Conservation (phyloP, 495 filamentous ascomycete genomes). For the Hypomontagnella monticulosa region DNA sequence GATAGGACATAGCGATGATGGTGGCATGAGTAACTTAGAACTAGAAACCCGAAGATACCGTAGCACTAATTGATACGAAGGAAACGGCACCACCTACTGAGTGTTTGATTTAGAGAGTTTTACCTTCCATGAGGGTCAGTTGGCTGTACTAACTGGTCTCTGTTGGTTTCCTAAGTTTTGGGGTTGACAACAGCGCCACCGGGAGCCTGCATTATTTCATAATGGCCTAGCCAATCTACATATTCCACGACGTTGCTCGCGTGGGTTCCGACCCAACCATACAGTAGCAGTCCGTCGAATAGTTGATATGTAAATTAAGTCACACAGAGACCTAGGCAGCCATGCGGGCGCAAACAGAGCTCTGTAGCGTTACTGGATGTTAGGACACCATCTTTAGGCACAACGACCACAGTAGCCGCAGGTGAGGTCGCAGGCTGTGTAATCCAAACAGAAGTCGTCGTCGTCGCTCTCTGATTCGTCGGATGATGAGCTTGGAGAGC, state of each 20-base stretch:
- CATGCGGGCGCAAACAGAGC: conserved; percentile 9
- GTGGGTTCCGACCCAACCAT: neutral
- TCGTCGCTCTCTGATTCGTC: conserved; percentile 38
- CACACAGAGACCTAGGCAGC: conserved; percentile 9
- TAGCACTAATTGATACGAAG: too few species aligned
- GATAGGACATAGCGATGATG: conserved; percentile 16
- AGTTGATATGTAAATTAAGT: neutral
- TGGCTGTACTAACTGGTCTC: too few species aligned
- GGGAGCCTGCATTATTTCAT: conserved; percentile 19
- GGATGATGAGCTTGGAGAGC: conserved; percentile 14
- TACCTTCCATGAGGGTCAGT: too few species aligned
- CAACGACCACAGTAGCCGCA: conserved; percentile 58
- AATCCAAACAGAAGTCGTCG: conserved; percentile 50
- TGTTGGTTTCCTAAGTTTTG: neutral
- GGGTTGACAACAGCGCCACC: neutral
- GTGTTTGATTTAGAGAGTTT: too few species aligned
- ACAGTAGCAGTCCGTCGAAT: neutral
- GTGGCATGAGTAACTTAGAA: neutral
- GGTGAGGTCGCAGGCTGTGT: conserved; percentile 50
- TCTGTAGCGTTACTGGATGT: neutral
- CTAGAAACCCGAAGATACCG: neutral
- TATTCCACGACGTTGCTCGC: neutral
- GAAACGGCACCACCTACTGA: too few species aligned
- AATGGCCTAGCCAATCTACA: conserved; percentile 11
- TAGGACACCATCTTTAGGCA: conserved; percentile 13